Base-by-base conservation (phyloP, 306 rosid genomes). In the Luffa acutangula region DNA sequence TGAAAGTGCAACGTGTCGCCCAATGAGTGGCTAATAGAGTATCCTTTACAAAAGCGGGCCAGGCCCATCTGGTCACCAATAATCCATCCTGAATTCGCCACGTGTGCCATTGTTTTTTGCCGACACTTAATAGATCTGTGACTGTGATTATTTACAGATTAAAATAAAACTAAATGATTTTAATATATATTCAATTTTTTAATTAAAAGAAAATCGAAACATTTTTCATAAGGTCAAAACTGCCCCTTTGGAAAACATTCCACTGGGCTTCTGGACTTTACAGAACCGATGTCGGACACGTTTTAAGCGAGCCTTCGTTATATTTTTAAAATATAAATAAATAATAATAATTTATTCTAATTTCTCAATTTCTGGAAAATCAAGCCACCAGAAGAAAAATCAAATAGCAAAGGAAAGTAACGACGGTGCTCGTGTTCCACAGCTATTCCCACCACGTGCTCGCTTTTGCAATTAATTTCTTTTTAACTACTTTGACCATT, bases 81-180 rank as follows among this genome's bases (percentile, higher is more conserved):
- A 69, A 69, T 9, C 37, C 75, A 69, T 42, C 75, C 11, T 20
- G 5, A 4, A 1, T 18, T 69, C 20, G 75, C 77, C 77, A 72
- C 77, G 58, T 46, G 77, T 72, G 0, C 7, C n/a, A 9, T 42
- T 14, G 9, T 4, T 20, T 42, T 71, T 72, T 72, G 77, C 77
- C 77, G 77, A 72, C 77, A 72, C 77, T 48, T n/a, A 25, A 72
- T 2, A 25, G 21, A 72, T 46, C 11, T 72, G 73, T 37, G 74
- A 66, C 31, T 18, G 8, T 0, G 33, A 67, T 66, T 66, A 18
- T 66, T 66, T 39, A 8, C 1, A 3, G 21, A 41, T n/a, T 42
- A 41, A 7, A 0, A 58, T 8, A 0, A 54, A 51, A 51, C 13
- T 51, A 17, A 54, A 20, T 58, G 9, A 20, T 58, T 58, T 58